Conservation (phyloP, 2,329 filamentous ascomycete genomes). For the Apiospora aurea region DNA sequence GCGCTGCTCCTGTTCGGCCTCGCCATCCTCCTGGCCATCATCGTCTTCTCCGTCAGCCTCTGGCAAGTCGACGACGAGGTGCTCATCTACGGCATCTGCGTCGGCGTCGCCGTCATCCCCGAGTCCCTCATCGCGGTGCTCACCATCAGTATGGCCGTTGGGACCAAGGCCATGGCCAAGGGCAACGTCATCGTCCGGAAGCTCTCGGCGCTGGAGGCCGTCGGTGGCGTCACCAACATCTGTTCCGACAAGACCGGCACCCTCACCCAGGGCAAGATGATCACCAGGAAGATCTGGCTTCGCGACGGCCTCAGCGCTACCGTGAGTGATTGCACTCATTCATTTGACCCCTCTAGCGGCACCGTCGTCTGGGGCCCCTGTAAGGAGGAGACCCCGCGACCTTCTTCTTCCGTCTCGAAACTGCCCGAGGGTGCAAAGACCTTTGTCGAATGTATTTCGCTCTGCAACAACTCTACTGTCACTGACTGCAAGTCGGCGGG, state of each 20-base stretch:
- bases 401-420: conserved; percentile 33
- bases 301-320: conserved; percentile 60
- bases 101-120: conserved; percentile 60
- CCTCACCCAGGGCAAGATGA: conserved; percentile 71
- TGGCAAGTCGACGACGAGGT: conserved; percentile 63
- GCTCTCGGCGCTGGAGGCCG: conserved; percentile 69
- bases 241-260: conserved; percentile 77
- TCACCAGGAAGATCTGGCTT: conserved; percentile 68
- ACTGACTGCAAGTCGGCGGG: conserved; percentile 48
- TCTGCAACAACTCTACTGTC: conserved; percentile 67
- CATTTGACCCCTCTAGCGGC: conserved; percentile 68
- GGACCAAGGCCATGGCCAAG: conserved; percentile 62
- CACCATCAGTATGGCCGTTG: conserved; percentile 67
- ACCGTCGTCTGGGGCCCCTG: conserved; percentile 53
- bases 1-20: conserved; percentile 81
- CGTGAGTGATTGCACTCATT: conserved; percentile 62
- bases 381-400: conserved; percentile 36
- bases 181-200: conserved; percentile 65
- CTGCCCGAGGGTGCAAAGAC: conserved; percentile 46
- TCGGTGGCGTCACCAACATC: conserved; percentile 74
- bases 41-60: conserved; percentile 66
- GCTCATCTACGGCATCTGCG: conserved; percentile 60
- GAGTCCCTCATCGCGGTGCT: conserved; percentile 67
- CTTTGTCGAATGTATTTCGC: conserved; percentile 62
- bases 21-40: conserved; percentile 66